Evolutionary conservation across 768 basidiomycete species (phyloP), one percentile per base, ranked within the genome.

Genomic region (Terana coerulea): DNA sequence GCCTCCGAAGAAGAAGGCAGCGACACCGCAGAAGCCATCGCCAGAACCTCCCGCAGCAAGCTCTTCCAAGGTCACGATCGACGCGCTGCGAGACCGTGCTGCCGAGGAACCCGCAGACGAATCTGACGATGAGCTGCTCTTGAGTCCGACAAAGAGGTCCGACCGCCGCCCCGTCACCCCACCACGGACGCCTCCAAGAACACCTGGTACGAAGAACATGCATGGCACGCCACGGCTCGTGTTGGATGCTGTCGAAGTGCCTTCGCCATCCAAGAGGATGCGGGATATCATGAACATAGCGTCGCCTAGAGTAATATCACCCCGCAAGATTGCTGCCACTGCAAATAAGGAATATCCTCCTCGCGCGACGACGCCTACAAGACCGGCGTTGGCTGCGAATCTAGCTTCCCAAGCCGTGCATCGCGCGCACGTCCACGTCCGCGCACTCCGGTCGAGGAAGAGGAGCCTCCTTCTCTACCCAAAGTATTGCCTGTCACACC

Each of bases 201-300:
- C 26, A 15, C 24, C 31, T 12, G 17, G 22, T n/a, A 17, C 43
- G 8, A 24, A 33, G 15, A 15, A 46, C 10, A 17, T 33, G 11
- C 22, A 19, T 33, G 15, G 26, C 11, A 57, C 59, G 0, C 58
- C 61, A 1, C 56, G 64, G 1, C 41, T 60, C 33, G 19, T 66
- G 34, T 29, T 66, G 40, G 51, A 66, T 17, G 61, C 57, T 1
- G 63, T 66, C 2, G 64, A 66, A 47, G 62, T 66, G 1, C 24
- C 49, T 9, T 59, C 59, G 6, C 62, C 64, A 21, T 55, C 54
- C n/a, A 48, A 26, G n/a, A 37, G 44, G 36, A 55, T 45, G 35
- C 15, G 35, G n/a, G 47, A 54, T 22, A 41, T 54, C 24, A 24
- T 50, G 9, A 53, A 51, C 31, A 51, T 47, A 7, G 26, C 31